Base-by-base conservation (phyloP, 441 rosid species). In the Capsella rubella region DNA sequence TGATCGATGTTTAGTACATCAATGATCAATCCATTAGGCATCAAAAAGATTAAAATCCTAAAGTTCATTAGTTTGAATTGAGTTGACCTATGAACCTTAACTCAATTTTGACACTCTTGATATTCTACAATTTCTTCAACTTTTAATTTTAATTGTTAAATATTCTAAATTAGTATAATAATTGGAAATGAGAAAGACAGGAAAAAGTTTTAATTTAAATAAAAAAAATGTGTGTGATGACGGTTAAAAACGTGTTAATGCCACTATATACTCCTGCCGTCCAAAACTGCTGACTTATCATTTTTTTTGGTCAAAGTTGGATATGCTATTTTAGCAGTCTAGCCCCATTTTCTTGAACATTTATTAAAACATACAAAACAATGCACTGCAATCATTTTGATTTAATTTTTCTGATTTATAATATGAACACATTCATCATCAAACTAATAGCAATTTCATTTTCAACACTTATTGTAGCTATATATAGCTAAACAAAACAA, bases 401-500 rank as follows among this genome's bases (percentile, higher is more conserved):
- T 27, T 27, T 40, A 40, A 0, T 39, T 25, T 25, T 25, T 25
- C n/a, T 66, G 31, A 37, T 37, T 51, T 43, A 34, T 21, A 34
- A 27, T 25, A 64, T 54, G 11, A 60, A 64, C 50, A 64, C 25
- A 64, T 25, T 15, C 42, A 45, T 15, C 42, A 45, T 25, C 49
- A 45, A 34, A 16, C 12, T n/a, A 45, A 34, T 31, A 53, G 18
- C n/a, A 50, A 25, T 43, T 72, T 43, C 43, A 40, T 45, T 27
- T 15, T n/a, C 37, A 18, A 64, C 37, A n/a, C 42, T 64, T 54
- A 32, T 54, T 54, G 71, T 32, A 64, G 47, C 69, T 72, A 61
- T 16, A 16, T 61, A 61, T 51, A 59, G 62, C 70, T 46, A 73
- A 72, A 54, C 57, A 25, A 64, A 45, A 54, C 46, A 32, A 63